Evolutionary conservation across 2,329 filamentous ascomycete genomes (phyloP).

Genomic region (Bipolaris cookei): DNA sequence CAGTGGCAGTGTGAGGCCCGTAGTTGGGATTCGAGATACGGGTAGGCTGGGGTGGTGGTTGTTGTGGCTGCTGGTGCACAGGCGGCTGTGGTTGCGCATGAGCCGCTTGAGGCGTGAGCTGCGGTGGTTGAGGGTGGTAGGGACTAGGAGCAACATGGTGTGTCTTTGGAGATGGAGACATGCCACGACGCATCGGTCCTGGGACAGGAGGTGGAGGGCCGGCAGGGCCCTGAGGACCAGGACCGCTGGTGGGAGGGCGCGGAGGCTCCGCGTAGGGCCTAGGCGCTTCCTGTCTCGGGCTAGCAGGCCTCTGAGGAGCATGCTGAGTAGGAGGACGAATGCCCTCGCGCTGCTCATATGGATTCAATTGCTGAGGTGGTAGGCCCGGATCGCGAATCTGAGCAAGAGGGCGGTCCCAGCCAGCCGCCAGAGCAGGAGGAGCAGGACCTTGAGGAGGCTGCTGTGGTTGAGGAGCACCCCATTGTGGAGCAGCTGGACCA

Average conservation of each 20-base stretch:
- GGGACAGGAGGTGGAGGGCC: slow-evolving; percentile 49
- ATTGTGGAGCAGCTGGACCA: slow-evolving; percentile 84
- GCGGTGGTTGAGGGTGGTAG: slow-evolving; percentile 55
- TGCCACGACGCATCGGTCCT: slow-evolving; percentile 56
- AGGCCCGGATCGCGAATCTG: slow-evolving; percentile 71
- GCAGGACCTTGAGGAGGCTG: slow-evolving; percentile 70
- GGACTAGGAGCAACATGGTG: slow-evolving; percentile 60
- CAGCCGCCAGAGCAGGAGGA: slow-evolving; percentile 60
- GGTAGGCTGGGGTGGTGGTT: slow-evolving; percentile 50
- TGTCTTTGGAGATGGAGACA: slow-evolving; percentile 66
- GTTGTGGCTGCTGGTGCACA: slow-evolving; percentile 38
- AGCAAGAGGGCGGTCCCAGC: slow-evolving; percentile 70
- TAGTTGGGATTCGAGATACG: slow-evolving; percentile 57
- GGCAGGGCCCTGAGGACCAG: slow-evolving; percentile 51
- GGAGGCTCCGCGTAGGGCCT: slow-evolving; percentile 72
- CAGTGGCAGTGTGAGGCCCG: slow-evolving; percentile 50
- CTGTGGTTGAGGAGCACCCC: slow-evolving; percentile 76
- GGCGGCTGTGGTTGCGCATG: slow-evolving; percentile 56
- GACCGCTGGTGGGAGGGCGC: slow-evolving; percentile 56
- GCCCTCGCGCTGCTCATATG: slow-evolving; percentile 79
- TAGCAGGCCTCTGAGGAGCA: slow-evolving; percentile 72
- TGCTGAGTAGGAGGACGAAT: slow-evolving; percentile 71
- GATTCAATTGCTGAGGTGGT: slow-evolving; percentile 76
- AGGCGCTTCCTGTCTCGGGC: slow-evolving; percentile 75
- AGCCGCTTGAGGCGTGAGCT: slow-evolving; percentile 60